These are phyloP conservation scores for Whalleya microplaca DNA, from an alignment of 2,329 filamentous ascomycete genomes.

Conservation along the genomic window DNA sequence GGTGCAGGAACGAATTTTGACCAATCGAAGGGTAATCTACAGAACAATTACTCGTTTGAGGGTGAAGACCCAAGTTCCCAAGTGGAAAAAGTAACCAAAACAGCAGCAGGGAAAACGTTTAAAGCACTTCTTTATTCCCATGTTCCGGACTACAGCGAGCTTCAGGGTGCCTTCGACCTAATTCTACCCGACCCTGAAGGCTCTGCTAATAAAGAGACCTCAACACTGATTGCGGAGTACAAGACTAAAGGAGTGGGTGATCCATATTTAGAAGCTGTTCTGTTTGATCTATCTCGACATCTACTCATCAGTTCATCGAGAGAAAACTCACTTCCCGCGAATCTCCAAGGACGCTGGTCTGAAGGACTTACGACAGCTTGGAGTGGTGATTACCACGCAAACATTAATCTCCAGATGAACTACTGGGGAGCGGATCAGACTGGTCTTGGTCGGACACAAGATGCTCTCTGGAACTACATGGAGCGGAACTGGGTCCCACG, in stretches of 20 bases:
- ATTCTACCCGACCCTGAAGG: slow-evolving; percentile 48
- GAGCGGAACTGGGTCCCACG: slow-evolving; percentile 55
- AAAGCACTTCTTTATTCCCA: slow-evolving; percentile 40
- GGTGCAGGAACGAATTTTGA: slow-evolving; percentile 55
- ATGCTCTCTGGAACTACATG: slow-evolving; percentile 57
- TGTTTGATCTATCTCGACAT: slow-evolving; percentile 58
- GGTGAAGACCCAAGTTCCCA: slow-evolving; percentile 47
- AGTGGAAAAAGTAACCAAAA: slow-evolving; percentile 40
- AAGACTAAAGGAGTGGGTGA: slow-evolving; percentile 43
- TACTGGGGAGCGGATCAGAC: slow-evolving; percentile 60
- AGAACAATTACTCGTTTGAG: slow-evolving; percentile 49
- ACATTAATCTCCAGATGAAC: slow-evolving; percentile 67
- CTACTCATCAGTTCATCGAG: slow-evolving; percentile 59
- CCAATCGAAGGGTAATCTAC: slow-evolving; percentile 49
- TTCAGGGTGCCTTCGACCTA: slow-evolving; percentile 46
- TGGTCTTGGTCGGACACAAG: slow-evolving; percentile 49
- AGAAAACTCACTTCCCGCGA: slow-evolving; percentile 54
- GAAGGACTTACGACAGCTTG: slow-evolving; percentile 47
- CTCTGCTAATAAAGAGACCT: slow-evolving; percentile 45
- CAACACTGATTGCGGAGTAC: slow-evolving; percentile 38
- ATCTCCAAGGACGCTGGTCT: slow-evolving; percentile 61
- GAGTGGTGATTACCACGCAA: slow-evolving; percentile 60
- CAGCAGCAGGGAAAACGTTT: slow-evolving; percentile 40
- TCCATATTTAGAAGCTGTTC: slow-evolving; percentile 55
- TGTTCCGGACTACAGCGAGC: slow-evolving; percentile 44